phyloP scores from a whole-genome alignment of 2,329 filamentous ascomycete genomes.

The Exophiala phaeomuriformis region DNA sequence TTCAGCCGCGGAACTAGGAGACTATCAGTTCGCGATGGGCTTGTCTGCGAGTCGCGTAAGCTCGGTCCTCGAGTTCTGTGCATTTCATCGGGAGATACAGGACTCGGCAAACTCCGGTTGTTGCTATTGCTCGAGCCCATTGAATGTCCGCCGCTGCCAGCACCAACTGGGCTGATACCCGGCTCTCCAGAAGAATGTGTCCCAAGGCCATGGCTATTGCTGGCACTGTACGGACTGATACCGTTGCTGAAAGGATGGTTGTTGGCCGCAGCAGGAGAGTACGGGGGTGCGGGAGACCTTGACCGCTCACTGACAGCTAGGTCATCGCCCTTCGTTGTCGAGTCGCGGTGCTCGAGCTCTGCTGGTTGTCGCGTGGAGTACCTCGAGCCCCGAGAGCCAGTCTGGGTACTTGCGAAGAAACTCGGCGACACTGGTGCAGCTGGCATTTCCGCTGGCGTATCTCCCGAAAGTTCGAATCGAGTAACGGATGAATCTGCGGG shows the following conservation, averaged over 20 bases:
- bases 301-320: slow-evolving; percentile 15
- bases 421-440: slow-evolving; percentile 22
- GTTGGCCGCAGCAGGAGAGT: slow-evolving; percentile 21
- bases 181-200: slow-evolving; percentile 21
- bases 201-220: slow-evolving; percentile 20
- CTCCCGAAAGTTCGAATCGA: slow-evolving; percentile 24
- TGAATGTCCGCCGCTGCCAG: slow-evolving; percentile 13
- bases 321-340: slow-evolving; percentile 16
- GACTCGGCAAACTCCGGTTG: slow-evolving; percentile 8
- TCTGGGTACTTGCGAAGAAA: slow-evolving; percentile 13
- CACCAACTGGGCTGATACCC: slow-evolving; percentile 25
- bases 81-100: slow-evolving; percentile 16
- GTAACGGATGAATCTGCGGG: slow-evolving; percentile 25
- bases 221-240: slow-evolving; percentile 23
- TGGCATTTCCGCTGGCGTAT: slow-evolving; percentile 25
- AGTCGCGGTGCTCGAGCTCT: slow-evolving; percentile 20
- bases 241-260: slow-evolving; percentile 17
- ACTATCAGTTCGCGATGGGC: slow-evolving; percentile 4
- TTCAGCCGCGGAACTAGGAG: slow-evolving; percentile 17
- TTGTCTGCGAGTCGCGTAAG: neutral
- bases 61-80: slow-evolving; percentile 5
- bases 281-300: slow-evolving; percentile 24
- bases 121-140: slow-evolving; percentile 13
- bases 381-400: slow-evolving; percentile 9
- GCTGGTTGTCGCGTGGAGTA: slow-evolving; percentile 22